These are phyloP conservation scores for Hordeum marinum DNA, from an alignment of 176 grass and related monocot species.

Conservation along the genomic window DNA sequence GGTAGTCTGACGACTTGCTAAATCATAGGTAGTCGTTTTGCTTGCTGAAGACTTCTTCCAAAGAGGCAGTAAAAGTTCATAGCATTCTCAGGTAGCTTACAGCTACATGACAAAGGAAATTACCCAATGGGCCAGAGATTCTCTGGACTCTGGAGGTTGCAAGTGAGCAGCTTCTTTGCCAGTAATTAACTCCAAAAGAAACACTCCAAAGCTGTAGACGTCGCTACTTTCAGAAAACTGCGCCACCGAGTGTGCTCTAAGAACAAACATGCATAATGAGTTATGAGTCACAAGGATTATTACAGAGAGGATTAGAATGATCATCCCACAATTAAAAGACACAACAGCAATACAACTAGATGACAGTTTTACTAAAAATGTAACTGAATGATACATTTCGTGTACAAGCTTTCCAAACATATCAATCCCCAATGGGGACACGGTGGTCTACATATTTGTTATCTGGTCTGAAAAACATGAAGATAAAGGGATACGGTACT, in stretches of 20 bases:
- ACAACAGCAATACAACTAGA: neutral
- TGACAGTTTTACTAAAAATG: neutral
- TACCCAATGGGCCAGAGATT: constrained; percentile 79
- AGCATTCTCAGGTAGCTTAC: constrained; percentile 8
- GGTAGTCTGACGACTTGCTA: neutral
- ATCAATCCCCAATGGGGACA: neutral
- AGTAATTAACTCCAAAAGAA: constrained; percentile 93
- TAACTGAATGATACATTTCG: neutral
- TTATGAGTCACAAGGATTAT: neutral
- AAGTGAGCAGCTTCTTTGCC: constrained; percentile 47
- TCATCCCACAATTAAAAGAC: constrained; percentile 1
- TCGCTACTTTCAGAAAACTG: constrained; percentile 89
- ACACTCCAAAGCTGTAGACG: constrained; percentile 91
- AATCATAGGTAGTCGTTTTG: neutral
- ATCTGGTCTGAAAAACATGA: constrained; percentile 2
- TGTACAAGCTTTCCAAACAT: neutral
- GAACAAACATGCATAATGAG: constrained; percentile 20
- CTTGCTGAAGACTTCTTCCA: neutral
- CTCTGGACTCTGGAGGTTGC: constrained; percentile 47
- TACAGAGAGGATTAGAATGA: neutral
- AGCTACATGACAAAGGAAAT: constrained; percentile 34
- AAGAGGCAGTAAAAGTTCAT: constrained; percentile 10
- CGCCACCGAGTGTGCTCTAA: constrained; percentile 41
- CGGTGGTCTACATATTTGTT: neutral
- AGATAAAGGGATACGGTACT: constrained; percentile 6